Base-by-base conservation (phyloP, 1,284 basidiomycete genomes). In the Wolfiporia cocos region DNA sequence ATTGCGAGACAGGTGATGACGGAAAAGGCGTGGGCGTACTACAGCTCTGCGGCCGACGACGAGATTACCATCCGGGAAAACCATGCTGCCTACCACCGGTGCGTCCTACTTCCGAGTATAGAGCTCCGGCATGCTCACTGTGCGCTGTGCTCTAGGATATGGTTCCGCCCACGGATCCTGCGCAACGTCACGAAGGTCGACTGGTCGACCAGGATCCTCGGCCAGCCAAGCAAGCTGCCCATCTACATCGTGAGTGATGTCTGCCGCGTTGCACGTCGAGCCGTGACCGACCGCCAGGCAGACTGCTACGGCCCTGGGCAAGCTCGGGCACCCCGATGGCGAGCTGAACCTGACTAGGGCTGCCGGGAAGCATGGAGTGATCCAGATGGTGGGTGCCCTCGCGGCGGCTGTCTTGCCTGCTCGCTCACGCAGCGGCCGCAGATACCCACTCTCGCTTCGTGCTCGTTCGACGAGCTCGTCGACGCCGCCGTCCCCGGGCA, bases 251-350 rank as follows among this genome's bases (percentile, higher is more conserved):
- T 61, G 30, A 26, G 56, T 49, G 14, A 19, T 15, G 5, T 12
- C 17, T 36, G 18, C 10, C 18, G 6, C 10, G 11, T 9, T 23
- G 18, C 18, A 14, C 5, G 23, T 19, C 11, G 24, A 12, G 32
- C 7, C 9, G 9, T 34, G 9, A 15, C 7, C 32, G 18, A 9
- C 12, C 17, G 12, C 15, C n/a, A 23, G 28, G 21, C 39, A 85
- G 81, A 76, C 78, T 33, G 85, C 84, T 18, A 88, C 87, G 15
- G 86, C 86, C 1, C 66, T 86, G 1, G 92, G 94, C 24, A 96
- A 95, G 66, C 81, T 98, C 1, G 93, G 91, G 5, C 93, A 96
- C 57, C 89, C 91, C 0, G 89, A 94, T 47, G 92, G 93, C n/a
- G 92, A 96, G 65, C 70, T 94, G 12, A 87, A 85, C 55, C 62